Percentiles rank a stretch among this genome's conserved stretches.
These are phyloP conservation scores for Coelastrella sp. DNA, from an alignment of 139 green algal species.

Conservation along the genomic window DNA sequence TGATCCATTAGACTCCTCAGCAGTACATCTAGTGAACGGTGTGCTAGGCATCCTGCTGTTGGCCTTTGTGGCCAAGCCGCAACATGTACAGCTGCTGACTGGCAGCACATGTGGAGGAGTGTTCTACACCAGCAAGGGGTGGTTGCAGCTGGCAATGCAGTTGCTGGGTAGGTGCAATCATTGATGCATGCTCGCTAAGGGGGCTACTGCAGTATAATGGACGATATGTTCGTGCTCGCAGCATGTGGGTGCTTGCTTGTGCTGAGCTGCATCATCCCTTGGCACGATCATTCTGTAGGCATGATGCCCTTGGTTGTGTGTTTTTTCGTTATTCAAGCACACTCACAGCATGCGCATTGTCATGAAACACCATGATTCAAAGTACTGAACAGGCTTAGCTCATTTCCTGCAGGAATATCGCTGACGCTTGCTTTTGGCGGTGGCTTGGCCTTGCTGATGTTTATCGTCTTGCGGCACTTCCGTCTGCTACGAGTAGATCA, in stretches of 20 bases:
- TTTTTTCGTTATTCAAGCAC: no score
- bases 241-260: no score
- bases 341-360: no score
- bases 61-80: slow-evolving; percentile 50
- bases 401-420: not conserved
- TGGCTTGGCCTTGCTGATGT: slow-evolving; percentile 35
- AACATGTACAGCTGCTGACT: slow-evolving; percentile 52
- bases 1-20: slow-evolving; percentile 61
- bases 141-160: slow-evolving; percentile 63
- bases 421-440: slow-evolving; percentile 19
- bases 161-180: slow-evolving; percentile 51
- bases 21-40: slow-evolving; percentile 57
- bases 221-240: no score
- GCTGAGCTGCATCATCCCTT: no score
- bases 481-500: slow-evolving; percentile 60
- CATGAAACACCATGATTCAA: no score
- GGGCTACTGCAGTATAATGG: no score
- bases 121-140: slow-evolving; percentile 52
- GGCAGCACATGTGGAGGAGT: slow-evolving; percentile 53
- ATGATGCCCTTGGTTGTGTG: no score
- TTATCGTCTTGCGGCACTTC: slow-evolving; percentile 16
- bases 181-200: no score
- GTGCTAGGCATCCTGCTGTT: slow-evolving; percentile 56
- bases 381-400: no score
- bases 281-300: no score